Conservation (phyloP, 2,329 filamentous ascomycete genomes). For the Cladosporium oxysporum region DNA sequence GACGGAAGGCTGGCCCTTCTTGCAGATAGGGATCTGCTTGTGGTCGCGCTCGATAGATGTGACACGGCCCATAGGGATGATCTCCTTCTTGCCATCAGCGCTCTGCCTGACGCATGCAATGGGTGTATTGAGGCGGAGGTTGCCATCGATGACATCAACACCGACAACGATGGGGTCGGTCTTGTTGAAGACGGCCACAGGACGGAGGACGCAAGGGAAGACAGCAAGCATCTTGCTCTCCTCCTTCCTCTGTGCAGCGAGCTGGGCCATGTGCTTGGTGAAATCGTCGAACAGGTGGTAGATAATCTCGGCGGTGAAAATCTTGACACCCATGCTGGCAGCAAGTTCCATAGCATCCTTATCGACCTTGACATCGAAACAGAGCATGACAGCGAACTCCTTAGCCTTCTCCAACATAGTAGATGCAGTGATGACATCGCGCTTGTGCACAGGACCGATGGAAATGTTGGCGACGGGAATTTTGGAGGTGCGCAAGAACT, state of each 20-base stretch:
- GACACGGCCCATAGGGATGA: conserved; percentile 87
- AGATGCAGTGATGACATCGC: conserved; percentile 90
- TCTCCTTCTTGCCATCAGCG: conserved; percentile 74
- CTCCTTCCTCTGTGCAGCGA: conserved; percentile 90
- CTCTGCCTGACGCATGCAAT: conserved; percentile 85
- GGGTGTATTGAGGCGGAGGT: conserved; percentile 82
- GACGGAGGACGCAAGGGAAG: conserved; percentile 88
- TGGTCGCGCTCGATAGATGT: conserved; percentile 96
- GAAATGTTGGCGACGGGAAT: conserved; percentile 97
- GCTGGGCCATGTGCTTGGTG: conserved; percentile 87
- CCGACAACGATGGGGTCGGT: conserved; percentile 92
- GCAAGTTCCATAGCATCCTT: conserved; percentile 92
- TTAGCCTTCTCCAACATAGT: conserved; percentile 95
- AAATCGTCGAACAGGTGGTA: conserved; percentile 98
- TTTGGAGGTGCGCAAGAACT: conserved; percentile 94
- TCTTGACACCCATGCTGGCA: conserved; percentile 91
- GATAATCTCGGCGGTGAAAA: conserved; percentile 98
- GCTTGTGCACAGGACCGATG: conserved; percentile 96
- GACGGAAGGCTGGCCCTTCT: conserved; percentile 95
- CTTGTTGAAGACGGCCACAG: conserved; percentile 98
- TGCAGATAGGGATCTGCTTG: conserved; percentile 89
- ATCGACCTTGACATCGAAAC: conserved; percentile 99
- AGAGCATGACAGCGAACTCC: conserved; percentile 98
- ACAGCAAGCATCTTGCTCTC: conserved; percentile 94
- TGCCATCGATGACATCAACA: conserved; percentile 92